Conservation (phyloP, 2,329 filamentous ascomycete species). For the Bipolaris sorokiniana region DNA sequence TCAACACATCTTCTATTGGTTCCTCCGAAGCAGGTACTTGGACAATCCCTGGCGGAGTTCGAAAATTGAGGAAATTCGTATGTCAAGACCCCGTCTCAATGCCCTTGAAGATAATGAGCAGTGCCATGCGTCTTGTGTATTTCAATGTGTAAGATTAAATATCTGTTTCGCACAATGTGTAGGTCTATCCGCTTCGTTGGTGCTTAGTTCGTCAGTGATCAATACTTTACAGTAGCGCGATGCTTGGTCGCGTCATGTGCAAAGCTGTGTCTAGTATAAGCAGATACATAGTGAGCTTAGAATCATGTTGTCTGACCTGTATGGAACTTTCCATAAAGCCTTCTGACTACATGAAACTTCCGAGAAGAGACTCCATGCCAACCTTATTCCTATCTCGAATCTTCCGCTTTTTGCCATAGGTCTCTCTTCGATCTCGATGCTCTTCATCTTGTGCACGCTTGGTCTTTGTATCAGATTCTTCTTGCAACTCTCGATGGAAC, state of each 20-base stretch:
- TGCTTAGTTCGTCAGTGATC: not conserved
- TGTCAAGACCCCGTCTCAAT: not conserved
- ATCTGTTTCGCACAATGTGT: not conserved
- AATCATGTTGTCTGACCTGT: not conserved
- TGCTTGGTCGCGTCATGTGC: not conserved
- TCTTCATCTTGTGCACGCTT: conserved; percentile 1
- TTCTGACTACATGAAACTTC: conserved; percentile 20
- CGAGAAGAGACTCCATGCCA: conserved; percentile 32
- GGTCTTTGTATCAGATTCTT: not conserved
- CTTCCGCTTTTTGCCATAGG: conserved; percentile 28
- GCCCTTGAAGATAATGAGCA: not conserved
- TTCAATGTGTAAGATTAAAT: not conserved
- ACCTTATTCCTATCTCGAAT: conserved; percentile 26
- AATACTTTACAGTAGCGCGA: not conserved
- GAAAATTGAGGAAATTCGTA: not conserved
- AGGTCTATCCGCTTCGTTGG: not conserved
- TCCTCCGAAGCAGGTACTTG: not conserved
- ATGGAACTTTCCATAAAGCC: not conserved
- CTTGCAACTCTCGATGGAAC: conserved; percentile 12
- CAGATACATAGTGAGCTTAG: not conserved
- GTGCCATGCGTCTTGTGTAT: not conserved
- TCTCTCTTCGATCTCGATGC: not conserved
- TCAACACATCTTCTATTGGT: not conserved
- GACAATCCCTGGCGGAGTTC: not conserved
- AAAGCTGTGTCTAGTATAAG: not conserved